Evolutionary conservation across 495 filamentous ascomycete genomes (phyloP).

Genomic region (Amphirosellinia nigrospora): DNA sequence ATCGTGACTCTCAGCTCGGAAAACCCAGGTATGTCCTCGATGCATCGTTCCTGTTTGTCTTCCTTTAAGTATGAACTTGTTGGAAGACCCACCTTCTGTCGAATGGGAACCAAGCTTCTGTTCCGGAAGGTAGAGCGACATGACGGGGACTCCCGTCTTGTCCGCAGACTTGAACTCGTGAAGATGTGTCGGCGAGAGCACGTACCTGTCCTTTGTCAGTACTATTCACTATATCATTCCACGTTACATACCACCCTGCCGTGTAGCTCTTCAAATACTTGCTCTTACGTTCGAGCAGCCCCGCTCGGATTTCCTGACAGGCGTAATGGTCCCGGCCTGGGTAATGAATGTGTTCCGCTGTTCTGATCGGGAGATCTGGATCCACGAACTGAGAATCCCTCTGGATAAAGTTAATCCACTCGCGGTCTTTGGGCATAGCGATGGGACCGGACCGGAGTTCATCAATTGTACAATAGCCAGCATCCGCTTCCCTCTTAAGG

Average conservation of each 20-base stretch:
- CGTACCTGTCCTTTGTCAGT: constrained; percentile 75
- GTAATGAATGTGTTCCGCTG: constrained; percentile 85
- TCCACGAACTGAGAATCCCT: constrained; percentile 87
- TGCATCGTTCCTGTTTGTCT: constrained; percentile 93
- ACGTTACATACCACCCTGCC: constrained; percentile 80
- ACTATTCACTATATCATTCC: constrained; percentile 9
- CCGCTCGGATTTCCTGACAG: constrained; percentile 83
- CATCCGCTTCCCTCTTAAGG: constrained; percentile 86
- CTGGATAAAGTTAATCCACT: constrained; percentile 86
- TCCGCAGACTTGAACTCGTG: constrained; percentile 96
- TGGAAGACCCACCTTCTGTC: constrained; percentile 80
- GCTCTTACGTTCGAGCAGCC: constrained; percentile 94
- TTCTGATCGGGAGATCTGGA: constrained; percentile 77
- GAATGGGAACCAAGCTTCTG: constrained; percentile 96
- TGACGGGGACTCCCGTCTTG: constrained; percentile 73
- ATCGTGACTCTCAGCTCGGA: constrained; percentile 91
- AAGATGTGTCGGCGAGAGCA: constrained; percentile 92
- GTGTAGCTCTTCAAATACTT: constrained; percentile 99
- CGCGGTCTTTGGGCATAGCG: constrained; percentile 85
- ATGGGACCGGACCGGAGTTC: constrained; percentile 84
- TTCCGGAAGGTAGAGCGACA: constrained; percentile 94
- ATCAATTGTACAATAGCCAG: constrained; percentile 76
- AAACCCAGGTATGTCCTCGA: constrained; percentile 96
- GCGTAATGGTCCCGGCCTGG: constrained; percentile 91
- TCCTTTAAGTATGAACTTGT: constrained; percentile 97